Percentiles rank a stretch among this genome's conserved stretches.
Evolutionary conservation across 2,329 filamentous ascomycete genomes (phyloP).

Genomic region (Trichoderma sp.): DNA sequence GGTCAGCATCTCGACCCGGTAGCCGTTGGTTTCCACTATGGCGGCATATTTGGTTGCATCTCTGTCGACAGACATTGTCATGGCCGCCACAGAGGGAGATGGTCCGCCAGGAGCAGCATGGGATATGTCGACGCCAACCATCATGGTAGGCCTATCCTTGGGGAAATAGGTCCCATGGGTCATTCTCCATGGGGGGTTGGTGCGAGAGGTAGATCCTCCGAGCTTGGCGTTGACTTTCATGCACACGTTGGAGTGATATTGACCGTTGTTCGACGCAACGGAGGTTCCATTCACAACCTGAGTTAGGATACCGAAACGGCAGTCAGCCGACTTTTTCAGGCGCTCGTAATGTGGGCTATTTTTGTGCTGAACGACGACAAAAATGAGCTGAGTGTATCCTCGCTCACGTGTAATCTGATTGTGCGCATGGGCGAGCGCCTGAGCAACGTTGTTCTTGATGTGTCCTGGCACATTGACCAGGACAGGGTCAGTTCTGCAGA

Average conservation of each 20-base stretch:
- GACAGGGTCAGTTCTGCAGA: constrained; percentile 34
- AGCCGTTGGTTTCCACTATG: constrained; percentile 77
- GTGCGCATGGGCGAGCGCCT: constrained; percentile 45
- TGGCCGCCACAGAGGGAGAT: constrained; percentile 75
- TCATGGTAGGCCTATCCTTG: constrained; percentile 60
- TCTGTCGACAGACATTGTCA: constrained; percentile 76
- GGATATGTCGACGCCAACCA: constrained; percentile 89
- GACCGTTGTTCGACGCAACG: constrained; percentile 65
- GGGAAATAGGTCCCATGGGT: constrained; percentile 34
- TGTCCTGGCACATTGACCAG: constrained; percentile 34
- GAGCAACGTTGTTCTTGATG: constrained; percentile 42
- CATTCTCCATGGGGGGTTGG: constrained; percentile 34
- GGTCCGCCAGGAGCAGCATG: constrained; percentile 69
- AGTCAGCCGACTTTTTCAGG: constrained; percentile 87
- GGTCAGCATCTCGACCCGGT: constrained; percentile 74
- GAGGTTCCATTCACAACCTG: constrained; percentile 76
- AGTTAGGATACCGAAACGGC: constrained; percentile 75
- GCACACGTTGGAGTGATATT: constrained; percentile 89
- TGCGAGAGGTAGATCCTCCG: constrained; percentile 69
- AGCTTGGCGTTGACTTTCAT: constrained; percentile 99
- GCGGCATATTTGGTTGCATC: constrained; percentile 74
- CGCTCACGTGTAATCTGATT: constrained; percentile 53
- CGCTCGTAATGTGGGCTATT: constrained; percentile 72
- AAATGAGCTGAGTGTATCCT: constrained; percentile 66
- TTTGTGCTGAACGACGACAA: constrained; percentile 72